Evolutionary conservation across 2,329 filamentous ascomycete genomes (phyloP), one percentile per base, ranked within the genome.

Genomic region (Colletotrichum karsti): DNA sequence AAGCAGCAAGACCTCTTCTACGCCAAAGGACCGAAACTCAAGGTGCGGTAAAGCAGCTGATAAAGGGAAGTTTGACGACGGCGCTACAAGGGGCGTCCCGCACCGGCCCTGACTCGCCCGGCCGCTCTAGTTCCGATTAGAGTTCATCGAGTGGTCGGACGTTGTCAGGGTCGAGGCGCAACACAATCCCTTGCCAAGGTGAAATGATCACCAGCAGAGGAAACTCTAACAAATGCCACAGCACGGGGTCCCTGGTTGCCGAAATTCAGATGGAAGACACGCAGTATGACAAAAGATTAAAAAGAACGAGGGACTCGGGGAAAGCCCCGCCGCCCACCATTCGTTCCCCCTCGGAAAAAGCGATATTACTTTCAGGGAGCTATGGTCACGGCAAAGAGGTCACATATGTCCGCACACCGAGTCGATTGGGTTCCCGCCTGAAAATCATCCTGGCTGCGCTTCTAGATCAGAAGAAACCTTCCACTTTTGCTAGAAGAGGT

Each of bases 91-190:
- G 44, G 26, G n/a, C 37, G 26, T 58, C 53, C 39, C 30, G 24
- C 46, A 33, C 15, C n/a, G 18, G 30, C 18, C 30, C 60, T 64
- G 64, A 67, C 53, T 67, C 60, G 60, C 37, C 51, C 64, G 53
- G 30, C 15, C 44, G 44, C 35, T 28, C 18, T 53, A 28, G 20
- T 48, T 33, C 59, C 39, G 46, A 24, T 39, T 57, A 64, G 59
- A 64, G 64, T 67, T 67, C 37, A 22, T 58, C 44, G 22, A 20
- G 24, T 57, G 60, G 60, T 64, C 53, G 53, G 53, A 53, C 22
- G 18, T 53, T 58, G 26, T 37, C 39, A 58, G 44, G 59, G 37
- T 44, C 30, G 37, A 39, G 44, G 60, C 58, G 59, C n/a, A 53
- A 46, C 13, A 30, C 53, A 54, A 26, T 54, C 53, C 42, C 20